These are phyloP conservation scores for Cladosporium sp. DNA, from an alignment of 2,329 filamentous ascomycete species.

Conservation along the genomic window DNA sequence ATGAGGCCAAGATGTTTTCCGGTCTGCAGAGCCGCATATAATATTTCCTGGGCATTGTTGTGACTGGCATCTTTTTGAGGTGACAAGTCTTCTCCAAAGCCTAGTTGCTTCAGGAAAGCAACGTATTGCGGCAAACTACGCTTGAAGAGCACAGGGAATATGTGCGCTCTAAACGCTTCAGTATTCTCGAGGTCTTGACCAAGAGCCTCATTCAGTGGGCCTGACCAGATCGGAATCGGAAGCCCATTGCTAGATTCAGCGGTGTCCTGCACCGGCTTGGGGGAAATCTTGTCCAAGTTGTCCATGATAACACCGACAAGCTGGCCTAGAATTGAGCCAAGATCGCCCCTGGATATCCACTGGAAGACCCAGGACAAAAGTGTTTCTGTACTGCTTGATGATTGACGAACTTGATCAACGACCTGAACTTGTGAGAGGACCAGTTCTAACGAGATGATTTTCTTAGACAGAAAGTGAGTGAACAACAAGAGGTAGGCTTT, in stretches of 20 bases:
- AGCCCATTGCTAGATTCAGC: background rate
- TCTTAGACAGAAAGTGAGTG: conserved; percentile 62
- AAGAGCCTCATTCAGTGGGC: conserved; percentile 19
- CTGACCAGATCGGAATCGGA: conserved; percentile 18
- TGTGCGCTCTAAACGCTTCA: conserved; percentile 40
- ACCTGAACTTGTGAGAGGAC: background rate
- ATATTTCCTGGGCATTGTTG: conserved; percentile 16
- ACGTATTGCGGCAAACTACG: conserved; percentile 37
- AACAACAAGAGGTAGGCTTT: conserved; percentile 68
- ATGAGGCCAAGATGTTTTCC: conserved; percentile 46
- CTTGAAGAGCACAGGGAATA: conserved; percentile 46
- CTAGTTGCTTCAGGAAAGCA: conserved; percentile 37
- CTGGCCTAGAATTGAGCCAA: conserved; percentile 30
- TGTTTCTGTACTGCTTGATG: conserved; percentile 1
- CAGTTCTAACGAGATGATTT: conserved; percentile 42
- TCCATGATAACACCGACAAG: conserved; percentile 28
- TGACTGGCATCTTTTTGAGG: conserved; percentile 4
- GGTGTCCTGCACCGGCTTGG: background rate
- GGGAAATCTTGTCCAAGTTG: conserved; percentile 19
- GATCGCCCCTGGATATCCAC: conserved; percentile 34
- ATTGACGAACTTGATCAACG: background rate
- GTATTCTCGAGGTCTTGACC: conserved; percentile 33
- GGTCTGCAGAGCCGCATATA: conserved; percentile 37
- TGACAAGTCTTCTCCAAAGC: conserved; percentile 29
- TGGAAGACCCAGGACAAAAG: conserved; percentile 19